Base-by-base conservation (phyloP, 768 basidiomycete genomes). In the Pleurotus djamor region DNA sequence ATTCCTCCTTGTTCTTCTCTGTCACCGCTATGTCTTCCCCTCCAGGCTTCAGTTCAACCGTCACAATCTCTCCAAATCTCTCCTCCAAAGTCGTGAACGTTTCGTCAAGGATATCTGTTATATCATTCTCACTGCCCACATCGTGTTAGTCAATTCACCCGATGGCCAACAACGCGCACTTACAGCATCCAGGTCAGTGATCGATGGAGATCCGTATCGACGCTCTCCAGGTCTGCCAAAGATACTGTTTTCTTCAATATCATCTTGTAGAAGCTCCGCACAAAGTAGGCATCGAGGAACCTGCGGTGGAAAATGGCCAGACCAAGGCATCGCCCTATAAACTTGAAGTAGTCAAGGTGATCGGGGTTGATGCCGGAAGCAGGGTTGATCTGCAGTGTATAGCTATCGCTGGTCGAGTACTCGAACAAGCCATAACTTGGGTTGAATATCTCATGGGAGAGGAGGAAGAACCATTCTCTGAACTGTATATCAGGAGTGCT, bases 381-480 rank as follows among this genome's bases (percentile, higher is more conserved):
- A 33, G 87, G 87, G 63, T 91, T 92, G 69, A 92, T 89, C 71
- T 91, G 88, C 3, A 92, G 80, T 0, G 89, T 90, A 65, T 91
- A 91, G 64, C 89, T 88, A 75, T 92, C 91, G 65, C 86, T 85
- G 3, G 88, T 79, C 0, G 89, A 90, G 65, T 92, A 92, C 68
- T 91, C 87, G 66, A 91, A 91, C 37, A 91, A 72, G n/a, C 90
- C 89, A 59, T 91, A 91, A 55, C 84, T 87, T 17, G 90, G 89
- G 66, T 91, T 86, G 74, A 92, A 92, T 64, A 92, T 87, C 65
- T 91, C 88, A 59, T 91, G 90, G 1, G 89, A 92, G 49, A 92
- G 76, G 3, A 92, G 75, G 83, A 92, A 91, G 76, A 92, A 91
- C 89, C 91, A 92, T 73, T 92, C 91, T 71, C 90, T 91, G 14